Evolutionary conservation across 805 yeast species (phyloP).

Genomic region (Candida oleophila): DNA sequence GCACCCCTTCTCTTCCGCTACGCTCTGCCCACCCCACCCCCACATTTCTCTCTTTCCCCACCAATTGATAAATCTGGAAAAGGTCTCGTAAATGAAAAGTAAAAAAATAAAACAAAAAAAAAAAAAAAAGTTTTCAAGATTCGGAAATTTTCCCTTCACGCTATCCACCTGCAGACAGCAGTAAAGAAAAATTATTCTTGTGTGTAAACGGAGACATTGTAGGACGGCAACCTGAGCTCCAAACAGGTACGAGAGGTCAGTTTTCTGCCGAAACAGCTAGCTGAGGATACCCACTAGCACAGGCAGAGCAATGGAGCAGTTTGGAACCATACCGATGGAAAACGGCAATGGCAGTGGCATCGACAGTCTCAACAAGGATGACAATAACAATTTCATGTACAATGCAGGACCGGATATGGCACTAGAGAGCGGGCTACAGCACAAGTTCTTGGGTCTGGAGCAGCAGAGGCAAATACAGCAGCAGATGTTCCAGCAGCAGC

Average conservation of each 20-base stretch:
- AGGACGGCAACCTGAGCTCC: no score
- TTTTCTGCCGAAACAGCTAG: no score
- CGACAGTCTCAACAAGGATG: neutral
- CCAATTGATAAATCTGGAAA: neutral
- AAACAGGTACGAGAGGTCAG: no score
- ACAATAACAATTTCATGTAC: neutral
- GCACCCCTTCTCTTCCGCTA: no score
- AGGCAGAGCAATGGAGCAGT: neutral
- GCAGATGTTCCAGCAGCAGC: slow-evolving; percentile 3
- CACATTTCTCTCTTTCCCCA: neutral
- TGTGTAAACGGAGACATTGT: no score
- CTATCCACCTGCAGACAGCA: neutral
- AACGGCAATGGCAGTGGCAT: neutral
- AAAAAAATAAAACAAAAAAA: no score
- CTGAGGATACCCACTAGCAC: neutral
- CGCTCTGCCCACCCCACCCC: no score
- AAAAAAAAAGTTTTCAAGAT: neutral
- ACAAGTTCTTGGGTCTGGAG: neutral
- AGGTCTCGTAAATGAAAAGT: neutral
- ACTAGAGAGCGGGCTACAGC: neutral
- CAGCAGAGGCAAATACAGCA: slow-evolving; percentile 2
- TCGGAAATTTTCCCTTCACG: neutral
- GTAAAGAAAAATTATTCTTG: neutral
- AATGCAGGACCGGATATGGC: neutral
- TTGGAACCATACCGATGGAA: neutral